Base-by-base conservation (phyloP, 2,329 filamentous ascomycete genomes). In the Ophiostoma pallidulum region DNA sequence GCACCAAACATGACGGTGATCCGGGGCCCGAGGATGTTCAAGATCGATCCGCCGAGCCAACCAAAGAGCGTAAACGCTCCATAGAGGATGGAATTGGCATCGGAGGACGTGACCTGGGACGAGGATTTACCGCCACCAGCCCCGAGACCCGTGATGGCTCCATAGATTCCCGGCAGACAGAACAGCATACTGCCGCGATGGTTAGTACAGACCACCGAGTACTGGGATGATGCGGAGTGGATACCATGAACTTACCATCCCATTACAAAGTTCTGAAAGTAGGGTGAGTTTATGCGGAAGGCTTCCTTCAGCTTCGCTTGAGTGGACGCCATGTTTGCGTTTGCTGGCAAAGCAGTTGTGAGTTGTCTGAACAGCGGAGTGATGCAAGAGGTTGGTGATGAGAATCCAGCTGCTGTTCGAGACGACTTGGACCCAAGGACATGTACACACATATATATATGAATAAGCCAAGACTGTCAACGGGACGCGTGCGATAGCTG, bases 121-220 rank as follows among this genome's bases (percentile, higher is more conserved):
- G 35, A 35, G 3, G 41, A 41, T 26, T 36, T 42, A 12, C 37
- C 47, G 31, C 47, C 47, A 12, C 47, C 47, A 5, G 47, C 47
- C 14, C 47, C 47, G 5, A 49, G 42, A 9, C 47, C 47, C 4
- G 47, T 49, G 24, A 49, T 45, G 18, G 47, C 47, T 1, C 33
- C 28, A 13, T 49, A 49, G 16, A 36, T 51, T 14, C 48, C 48
- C 10, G 48, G 48, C 4, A 40, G 40, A 20, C 47, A 49, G 14
- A 49, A 49, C 13, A 48, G 33, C 12, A 39, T 48, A 8, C 72
- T 72, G 3, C n/a, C n/a, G n/a, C n/a, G n/a, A n/a, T n/a, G n/a
- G n/a, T n/a, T n/a, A n/a, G n/a, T n/a, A n/a, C n/a, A n/a, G n/a
- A n/a, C n/a, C n/a, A n/a, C n/a, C n/a, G n/a, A n/a, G n/a, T n/a